Evolutionary conservation across 192 early-diverging fungal genomes (phyloP).

Genomic region (Umbelopsis ramanniana): DNA sequence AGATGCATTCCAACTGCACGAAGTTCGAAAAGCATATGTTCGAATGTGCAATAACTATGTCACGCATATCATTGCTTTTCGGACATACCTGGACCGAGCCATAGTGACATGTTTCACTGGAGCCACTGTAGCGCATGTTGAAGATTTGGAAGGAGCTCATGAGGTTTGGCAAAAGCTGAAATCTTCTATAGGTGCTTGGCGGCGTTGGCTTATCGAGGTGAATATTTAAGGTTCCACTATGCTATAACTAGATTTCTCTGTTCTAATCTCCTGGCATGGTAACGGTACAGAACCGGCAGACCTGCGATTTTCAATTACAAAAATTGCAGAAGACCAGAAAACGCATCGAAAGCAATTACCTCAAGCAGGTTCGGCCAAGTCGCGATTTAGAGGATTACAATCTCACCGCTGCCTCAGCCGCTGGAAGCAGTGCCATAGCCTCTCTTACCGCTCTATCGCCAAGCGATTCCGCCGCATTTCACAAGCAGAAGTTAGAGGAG

Average conservation of each 20-base stretch:
- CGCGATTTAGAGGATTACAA: constrained; percentile 32
- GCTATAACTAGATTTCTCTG: not conserved
- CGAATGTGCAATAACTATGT: constrained; percentile 58
- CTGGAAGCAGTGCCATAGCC: constrained; percentile 7
- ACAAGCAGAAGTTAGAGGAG: constrained; percentile 16
- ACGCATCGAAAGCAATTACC: constrained; percentile 34
- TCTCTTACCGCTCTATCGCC: not conserved
- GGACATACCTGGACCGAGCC: constrained; percentile 53
- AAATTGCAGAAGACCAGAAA: constrained; percentile 30
- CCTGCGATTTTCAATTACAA: constrained; percentile 35
- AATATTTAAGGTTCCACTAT: constrained; percentile 1
- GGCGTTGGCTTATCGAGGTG: constrained; percentile 44
- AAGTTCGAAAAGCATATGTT: constrained; percentile 67
- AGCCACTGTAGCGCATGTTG: constrained; percentile 47
- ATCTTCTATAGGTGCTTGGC: constrained; percentile 42
- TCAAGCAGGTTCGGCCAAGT: constrained; percentile 26
- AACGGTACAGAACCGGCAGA: constrained; percentile 33
- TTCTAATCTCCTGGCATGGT: no score
- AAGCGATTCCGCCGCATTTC: not conserved
- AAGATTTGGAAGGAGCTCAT: constrained; percentile 39
- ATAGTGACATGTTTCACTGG: constrained; percentile 51
- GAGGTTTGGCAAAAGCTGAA: constrained; percentile 40
- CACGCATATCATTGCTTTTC: constrained; percentile 59
- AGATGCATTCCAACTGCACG: constrained; percentile 72
- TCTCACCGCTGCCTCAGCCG: not conserved